Conservation (phyloP, 2,329 filamentous ascomycete species). For the Biscogniauxia marginata region DNA sequence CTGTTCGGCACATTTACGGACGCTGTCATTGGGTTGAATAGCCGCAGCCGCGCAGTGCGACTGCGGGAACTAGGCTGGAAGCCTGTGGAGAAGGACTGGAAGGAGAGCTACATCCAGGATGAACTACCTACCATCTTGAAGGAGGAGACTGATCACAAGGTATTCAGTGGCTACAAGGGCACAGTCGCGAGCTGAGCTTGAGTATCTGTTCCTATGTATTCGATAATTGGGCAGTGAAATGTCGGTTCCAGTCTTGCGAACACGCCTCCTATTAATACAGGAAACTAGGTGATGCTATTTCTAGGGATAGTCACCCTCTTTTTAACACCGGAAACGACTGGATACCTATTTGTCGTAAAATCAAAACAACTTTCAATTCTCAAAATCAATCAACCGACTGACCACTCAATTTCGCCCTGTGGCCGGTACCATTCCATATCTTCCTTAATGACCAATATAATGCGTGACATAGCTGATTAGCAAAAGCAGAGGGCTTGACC, state of each 20-base stretch:
- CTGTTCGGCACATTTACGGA: constrained; percentile 38
- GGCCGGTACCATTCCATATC: too few relatives aligned
- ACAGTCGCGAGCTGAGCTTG: constrained; percentile 11
- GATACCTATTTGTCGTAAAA: not conserved
- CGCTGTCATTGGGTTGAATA: constrained; percentile 41
- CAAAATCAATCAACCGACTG: not conserved
- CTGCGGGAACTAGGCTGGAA: constrained; percentile 45
- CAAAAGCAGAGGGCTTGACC: not conserved
- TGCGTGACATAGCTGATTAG: not conserved
- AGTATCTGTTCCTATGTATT: not conserved
- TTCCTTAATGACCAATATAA: not conserved
- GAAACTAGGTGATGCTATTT: not conserved
- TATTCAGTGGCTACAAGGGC: constrained; percentile 17
- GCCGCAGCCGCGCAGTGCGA: constrained; percentile 42
- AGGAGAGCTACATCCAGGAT: constrained; percentile 39
- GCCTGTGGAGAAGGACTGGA: constrained; percentile 42
- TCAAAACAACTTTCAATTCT: not conserved
- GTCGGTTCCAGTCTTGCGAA: not conserved
- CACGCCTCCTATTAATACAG: not conserved
- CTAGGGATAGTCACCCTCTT: not conserved
- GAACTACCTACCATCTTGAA: constrained; percentile 40
- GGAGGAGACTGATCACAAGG: constrained; percentile 23
- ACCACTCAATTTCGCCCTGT: not conserved
- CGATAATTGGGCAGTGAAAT: not conserved
- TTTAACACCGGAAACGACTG: not conserved